Evolutionary conservation across 768 basidiomycete species (phyloP).

Genomic region (Rhizopogon rudus): DNA sequence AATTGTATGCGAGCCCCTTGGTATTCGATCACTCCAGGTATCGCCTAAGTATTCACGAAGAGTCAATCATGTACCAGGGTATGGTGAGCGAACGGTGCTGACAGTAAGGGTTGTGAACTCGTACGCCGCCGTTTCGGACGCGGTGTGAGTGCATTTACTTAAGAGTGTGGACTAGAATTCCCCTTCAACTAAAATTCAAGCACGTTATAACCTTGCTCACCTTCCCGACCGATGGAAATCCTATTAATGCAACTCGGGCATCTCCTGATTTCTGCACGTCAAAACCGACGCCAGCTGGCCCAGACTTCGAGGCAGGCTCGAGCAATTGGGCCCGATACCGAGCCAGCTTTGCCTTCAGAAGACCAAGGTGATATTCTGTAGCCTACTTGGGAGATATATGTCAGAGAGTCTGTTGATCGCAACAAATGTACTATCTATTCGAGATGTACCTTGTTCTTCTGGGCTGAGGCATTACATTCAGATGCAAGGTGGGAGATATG

Average conservation of each 20-base stretch:
- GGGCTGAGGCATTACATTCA: slow-evolving; percentile 44
- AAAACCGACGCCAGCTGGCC: slow-evolving; percentile 77
- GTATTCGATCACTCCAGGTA: slow-evolving; percentile 96
- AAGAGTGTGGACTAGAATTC: slow-evolving; percentile 75
- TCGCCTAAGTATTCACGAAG: slow-evolving; percentile 50
- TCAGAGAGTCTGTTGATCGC: slow-evolving; percentile 2
- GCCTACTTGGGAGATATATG: slow-evolving; percentile 45
- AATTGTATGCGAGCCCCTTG: slow-evolving; percentile 92
- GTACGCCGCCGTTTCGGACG: slow-evolving; percentile 85
- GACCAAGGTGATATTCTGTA: slow-evolving; percentile 90
- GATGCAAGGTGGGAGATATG: slow-evolving; percentile 1
- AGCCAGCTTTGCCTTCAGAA: slow-evolving; percentile 91
- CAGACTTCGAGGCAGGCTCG: slow-evolving; percentile 83
- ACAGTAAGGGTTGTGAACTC: slow-evolving; percentile 94
- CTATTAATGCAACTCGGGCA: slow-evolving; percentile 87
- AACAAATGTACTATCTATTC: slow-evolving; percentile 1
- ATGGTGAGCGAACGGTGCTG: slow-evolving; percentile 12
- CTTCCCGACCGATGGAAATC: slow-evolving; percentile 95
- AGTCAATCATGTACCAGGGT: neutral
- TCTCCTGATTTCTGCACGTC: slow-evolving; percentile 88
- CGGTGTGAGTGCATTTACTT: slow-evolving; percentile 88
- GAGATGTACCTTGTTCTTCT: slow-evolving; percentile 85
- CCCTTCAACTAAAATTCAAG: slow-evolving; percentile 4
- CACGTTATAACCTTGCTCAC: slow-evolving; percentile 23
- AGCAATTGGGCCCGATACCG: slow-evolving; percentile 93